Evolutionary conservation across 495 filamentous ascomycete species (phyloP).

Genomic region (Annulohypoxylon stygium): DNA sequence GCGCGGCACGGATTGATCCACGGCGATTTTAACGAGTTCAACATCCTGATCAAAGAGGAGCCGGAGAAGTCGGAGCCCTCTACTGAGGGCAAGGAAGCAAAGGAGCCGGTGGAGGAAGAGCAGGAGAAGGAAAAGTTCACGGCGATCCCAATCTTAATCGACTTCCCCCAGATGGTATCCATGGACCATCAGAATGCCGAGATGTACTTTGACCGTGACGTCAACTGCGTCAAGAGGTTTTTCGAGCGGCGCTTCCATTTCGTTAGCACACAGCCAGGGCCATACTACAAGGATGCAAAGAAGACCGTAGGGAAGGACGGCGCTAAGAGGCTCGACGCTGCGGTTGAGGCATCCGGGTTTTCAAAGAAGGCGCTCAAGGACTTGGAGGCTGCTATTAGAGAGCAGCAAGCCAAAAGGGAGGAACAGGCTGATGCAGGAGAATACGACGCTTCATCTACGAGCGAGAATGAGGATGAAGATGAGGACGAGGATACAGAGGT

Average conservation of each 20-base stretch:
- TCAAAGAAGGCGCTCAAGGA: slow-evolving; percentile 96
- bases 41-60: slow-evolving; percentile 89
- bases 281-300: slow-evolving; percentile 84
- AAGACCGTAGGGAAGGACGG: slow-evolving; percentile 76
- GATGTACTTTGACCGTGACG: slow-evolving; percentile 96
- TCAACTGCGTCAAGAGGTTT: slow-evolving; percentile 92
- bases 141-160: slow-evolving; percentile 83
- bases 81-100: slow-evolving; percentile 44
- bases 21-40: slow-evolving; percentile 99
- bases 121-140: slow-evolving; percentile 50
- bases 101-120: slow-evolving; percentile 31
- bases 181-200: slow-evolving; percentile 92
- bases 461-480: slow-evolving; percentile 48
- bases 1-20: slow-evolving; percentile 94
- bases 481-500: slow-evolving; percentile 23
- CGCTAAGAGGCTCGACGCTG: slow-evolving; percentile 81
- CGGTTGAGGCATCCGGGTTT: slow-evolving; percentile 93
- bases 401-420: slow-evolving; percentile 59
- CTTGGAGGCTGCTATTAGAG: slow-evolving; percentile 87
- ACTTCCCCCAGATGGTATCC: slow-evolving; percentile 99
- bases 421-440: slow-evolving; percentile 58
- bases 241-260: slow-evolving; percentile 93
- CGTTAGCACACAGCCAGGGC: slow-evolving; percentile 81
- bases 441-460: slow-evolving; percentile 48
- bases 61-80: slow-evolving; percentile 49